Base-by-base conservation (phyloP, 306 rosid genomes). In the Arachis hypogaea region DNA sequence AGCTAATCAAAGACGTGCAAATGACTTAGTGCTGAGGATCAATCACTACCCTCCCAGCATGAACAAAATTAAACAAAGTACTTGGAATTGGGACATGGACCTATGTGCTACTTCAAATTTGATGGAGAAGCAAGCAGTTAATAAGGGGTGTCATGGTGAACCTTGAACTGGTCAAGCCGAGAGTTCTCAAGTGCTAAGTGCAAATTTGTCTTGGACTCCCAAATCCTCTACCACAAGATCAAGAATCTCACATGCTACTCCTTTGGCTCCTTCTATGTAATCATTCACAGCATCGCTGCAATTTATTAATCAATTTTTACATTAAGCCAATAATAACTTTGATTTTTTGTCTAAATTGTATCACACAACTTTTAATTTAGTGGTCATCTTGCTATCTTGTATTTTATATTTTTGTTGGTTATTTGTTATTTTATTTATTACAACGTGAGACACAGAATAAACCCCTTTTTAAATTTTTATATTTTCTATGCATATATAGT, bases 201-300 rank as follows among this genome's bases (percentile, higher is more conserved):
- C 77, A 54, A 50, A 76, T 81, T 84, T 90, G 63, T 90, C 93
- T 1, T 82, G 84, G 73, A 88, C 40, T 92, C 97, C 79, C 78
- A 95, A 75, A 11, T 96, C 98, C 58, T 92, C 98, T 2, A 80
- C 93, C 70, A 89, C 85, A 18, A 92, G 83, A 60, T 95, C 98
- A 80, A 95, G 96, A 83, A 95, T 75, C 87, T 87, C 87, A 61
- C 99, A 88, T 44, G 92, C 83, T 55, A 95, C 46, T 7, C 82
- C 88, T 62, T 78, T 88, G n/a, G 83, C 85, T 22, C 81, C 87
- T 70, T 81, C 81, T 73, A 81, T 68, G 63, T 95, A 95, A 65
- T 86, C 88, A 81, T 85, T 90, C 80, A 88, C 93, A 0, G 79
- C 86, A 43, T 82, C 43, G 52, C 97, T 92, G 82, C 71, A 83